Evolutionary conservation across 306 rosid species (phyloP), one percentile per base, ranked within the genome.

Genomic region (Ormosia semicastrata): DNA sequence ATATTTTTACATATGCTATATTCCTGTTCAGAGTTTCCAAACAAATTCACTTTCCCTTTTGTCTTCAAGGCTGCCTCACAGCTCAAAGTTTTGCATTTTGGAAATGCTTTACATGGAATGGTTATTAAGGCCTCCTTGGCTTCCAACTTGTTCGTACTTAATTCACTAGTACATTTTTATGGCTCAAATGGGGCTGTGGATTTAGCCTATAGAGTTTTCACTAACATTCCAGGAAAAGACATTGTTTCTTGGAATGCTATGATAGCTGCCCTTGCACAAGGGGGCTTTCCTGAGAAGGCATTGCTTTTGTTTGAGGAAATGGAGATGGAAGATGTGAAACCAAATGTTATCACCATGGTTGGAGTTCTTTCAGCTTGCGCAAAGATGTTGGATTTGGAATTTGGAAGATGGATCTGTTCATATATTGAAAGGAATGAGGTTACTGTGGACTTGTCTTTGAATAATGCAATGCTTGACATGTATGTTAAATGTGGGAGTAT

Each of bases 171-270:
- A 33, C 85, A 90, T 52, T 88, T 89, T 60, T 89, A 91, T 47
- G 90, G 90, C 50, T 85, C 88, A 9, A 86, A 89, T 46, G 91
- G 86, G 2, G 85, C 87, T 76, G 79, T 86, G 76, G 87, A 88
- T 44, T 56, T 83, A 32, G 93, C 92, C 1, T 39, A 80, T 65
- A 76, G 74, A n/a, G 81, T 89, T 47, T 89, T 91, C 79, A 43
- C 36, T 69, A 88, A 85, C 34, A 86, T 81, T 76, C 76, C 76
- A 1, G 50, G 49, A 5, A 89, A 78, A 82, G 91, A 89, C 43
- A 82, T 91, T 11, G 95, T 89, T 39, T 87, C 91, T 62, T 91
- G 93, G 95, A 91, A 91, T 69, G 88, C 95, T 62, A 85, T 91
- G 76, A 89, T 91, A 56, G 83, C 47, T 2, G 86, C 86, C 73